These are phyloP conservation scores for Rhytidiadelphus loreus DNA, from an alignment of 225 moss, liverwort and hornwort genomes.

Conservation along the genomic window DNA sequence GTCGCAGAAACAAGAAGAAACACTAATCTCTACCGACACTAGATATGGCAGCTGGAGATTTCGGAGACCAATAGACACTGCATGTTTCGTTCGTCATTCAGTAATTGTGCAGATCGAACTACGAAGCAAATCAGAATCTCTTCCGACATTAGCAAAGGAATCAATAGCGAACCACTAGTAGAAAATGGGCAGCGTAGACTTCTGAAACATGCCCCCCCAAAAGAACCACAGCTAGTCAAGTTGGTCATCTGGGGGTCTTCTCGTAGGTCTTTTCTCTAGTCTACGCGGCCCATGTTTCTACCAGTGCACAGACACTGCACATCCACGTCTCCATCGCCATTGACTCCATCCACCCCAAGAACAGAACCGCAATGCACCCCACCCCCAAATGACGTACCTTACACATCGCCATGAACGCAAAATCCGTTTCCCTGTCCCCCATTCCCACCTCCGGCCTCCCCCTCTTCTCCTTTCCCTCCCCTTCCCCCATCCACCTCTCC, in stretches of 20 bases:
- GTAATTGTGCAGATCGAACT: neutral
- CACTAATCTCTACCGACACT: neutral
- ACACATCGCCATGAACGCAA: constrained; percentile 49
- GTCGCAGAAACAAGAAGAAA: neutral
- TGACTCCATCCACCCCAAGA: too few species aligned
- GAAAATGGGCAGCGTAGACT: neutral
- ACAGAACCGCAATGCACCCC: neutral
- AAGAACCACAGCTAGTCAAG: neutral
- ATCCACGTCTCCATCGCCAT: neutral
- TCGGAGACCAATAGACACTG: neutral
- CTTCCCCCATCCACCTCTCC: neutral
- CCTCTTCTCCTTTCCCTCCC: constrained; percentile 12
- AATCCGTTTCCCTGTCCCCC: constrained; percentile 50
- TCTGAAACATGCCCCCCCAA: too few species aligned
- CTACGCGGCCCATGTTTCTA: neutral
- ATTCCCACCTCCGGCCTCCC: constrained; percentile 26
- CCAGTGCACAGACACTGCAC: neutral
- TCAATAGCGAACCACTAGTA: neutral
- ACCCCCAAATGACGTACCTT: constrained; percentile 5
- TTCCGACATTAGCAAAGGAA: neutral
- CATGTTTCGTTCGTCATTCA: neutral
- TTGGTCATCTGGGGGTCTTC: neutral
- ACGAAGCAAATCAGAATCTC: neutral
- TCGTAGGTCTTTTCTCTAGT: neutral
- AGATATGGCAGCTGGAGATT: neutral